A percentile compares a stretch with the other conserved stretches of the same genome.
phyloP scores from a whole-genome alignment of 2,329 filamentous ascomycete species.

The Tolypocladium ovalisporum region DNA sequence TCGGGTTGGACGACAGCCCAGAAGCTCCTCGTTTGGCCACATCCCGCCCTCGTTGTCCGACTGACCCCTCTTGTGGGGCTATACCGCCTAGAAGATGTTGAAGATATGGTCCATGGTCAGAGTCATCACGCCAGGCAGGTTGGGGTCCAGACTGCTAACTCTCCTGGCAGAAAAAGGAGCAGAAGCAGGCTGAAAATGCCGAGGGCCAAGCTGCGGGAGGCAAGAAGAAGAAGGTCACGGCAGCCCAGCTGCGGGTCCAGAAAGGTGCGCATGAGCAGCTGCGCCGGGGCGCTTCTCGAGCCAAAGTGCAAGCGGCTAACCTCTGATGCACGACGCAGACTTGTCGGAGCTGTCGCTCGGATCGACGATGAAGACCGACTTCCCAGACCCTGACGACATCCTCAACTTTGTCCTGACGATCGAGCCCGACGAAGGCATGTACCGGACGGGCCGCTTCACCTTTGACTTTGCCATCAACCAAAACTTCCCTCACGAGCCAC shows the following conservation, averaged over 20 bases:
- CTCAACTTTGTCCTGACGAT: constrained; percentile 75
- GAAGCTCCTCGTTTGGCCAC: not conserved
- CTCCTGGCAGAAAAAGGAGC: constrained; percentile 74
- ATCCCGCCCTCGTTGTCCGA: not conserved
- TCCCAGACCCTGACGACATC: constrained; percentile 75
- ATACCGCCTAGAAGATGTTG: constrained; percentile 58
- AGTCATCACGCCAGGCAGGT: not conserved
- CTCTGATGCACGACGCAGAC: constrained; percentile 36
- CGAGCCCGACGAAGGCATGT: constrained; percentile 76
- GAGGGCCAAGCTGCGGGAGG: constrained; percentile 56
- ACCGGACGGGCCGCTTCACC: constrained; percentile 77
- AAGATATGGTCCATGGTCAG: constrained; percentile 99
- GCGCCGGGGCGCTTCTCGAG: not conserved
- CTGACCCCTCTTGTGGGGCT: constrained; percentile 4
- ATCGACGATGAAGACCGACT: constrained; percentile 69
- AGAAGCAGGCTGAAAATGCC: constrained; percentile 86
- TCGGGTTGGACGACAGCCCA: not conserved
- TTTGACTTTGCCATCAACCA: constrained; percentile 91
- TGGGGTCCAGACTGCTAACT: constrained; percentile 7
- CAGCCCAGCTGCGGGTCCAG: constrained; percentile 88
- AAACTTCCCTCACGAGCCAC: constrained; percentile 93
- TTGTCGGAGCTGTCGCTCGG: constrained; percentile 71
- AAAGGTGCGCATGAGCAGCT: constrained; percentile 53
- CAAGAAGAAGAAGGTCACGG: constrained; percentile 98
- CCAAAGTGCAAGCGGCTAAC: not conserved